These are phyloP conservation scores for Populus hybrid DNA, from an alignment of 441 rosid species.

Conservation along the genomic window DNA sequence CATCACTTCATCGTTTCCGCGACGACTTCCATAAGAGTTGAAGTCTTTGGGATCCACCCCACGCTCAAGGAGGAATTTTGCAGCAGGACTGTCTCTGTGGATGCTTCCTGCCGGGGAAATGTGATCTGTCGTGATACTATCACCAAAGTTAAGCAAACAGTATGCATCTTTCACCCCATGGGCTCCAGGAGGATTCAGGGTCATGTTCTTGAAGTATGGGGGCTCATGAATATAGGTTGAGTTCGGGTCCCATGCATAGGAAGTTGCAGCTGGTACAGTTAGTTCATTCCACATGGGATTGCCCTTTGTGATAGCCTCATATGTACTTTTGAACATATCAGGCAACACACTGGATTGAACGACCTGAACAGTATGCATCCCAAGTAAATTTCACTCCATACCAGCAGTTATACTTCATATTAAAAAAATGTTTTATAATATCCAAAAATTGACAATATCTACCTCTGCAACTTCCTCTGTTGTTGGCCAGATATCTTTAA, in stretches of 20 bases:
- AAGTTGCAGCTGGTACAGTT: conserved; percentile 54
- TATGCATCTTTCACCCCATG: conserved; percentile 92
- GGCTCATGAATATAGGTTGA: conserved; percentile 99
- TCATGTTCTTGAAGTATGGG: conserved; percentile 95
- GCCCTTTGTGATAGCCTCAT: conserved; percentile 88
- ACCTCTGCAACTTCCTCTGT: conserved; percentile 94
- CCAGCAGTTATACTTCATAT: conserved; percentile 7
- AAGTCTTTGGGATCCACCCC: conserved; percentile 90
- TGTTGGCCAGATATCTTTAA: conserved; percentile 95
- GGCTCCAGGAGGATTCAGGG: conserved; percentile 87
- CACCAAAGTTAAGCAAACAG: conserved; percentile 95
- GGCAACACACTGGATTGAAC: conserved; percentile 96
- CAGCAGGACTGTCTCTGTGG: conserved; percentile 96
- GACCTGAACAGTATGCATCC: conserved; percentile 45
- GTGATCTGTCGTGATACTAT: conserved; percentile 97
- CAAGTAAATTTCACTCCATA: conserved; percentile 10
- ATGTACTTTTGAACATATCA: conserved; percentile 87
- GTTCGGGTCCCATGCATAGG: conserved; percentile 83
- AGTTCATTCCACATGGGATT: conserved; percentile 94
- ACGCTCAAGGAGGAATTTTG: conserved; percentile 76
- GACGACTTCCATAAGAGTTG: conserved; percentile 97
- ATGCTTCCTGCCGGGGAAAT: conserved; percentile 98
- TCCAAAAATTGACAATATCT: conserved; percentile 12
- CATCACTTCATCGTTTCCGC: conserved; percentile 96
- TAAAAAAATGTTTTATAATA: neutral